These are phyloP conservation scores for Russula sp. DNA, from an alignment of 768 basidiomycete species.

Conservation along the genomic window DNA sequence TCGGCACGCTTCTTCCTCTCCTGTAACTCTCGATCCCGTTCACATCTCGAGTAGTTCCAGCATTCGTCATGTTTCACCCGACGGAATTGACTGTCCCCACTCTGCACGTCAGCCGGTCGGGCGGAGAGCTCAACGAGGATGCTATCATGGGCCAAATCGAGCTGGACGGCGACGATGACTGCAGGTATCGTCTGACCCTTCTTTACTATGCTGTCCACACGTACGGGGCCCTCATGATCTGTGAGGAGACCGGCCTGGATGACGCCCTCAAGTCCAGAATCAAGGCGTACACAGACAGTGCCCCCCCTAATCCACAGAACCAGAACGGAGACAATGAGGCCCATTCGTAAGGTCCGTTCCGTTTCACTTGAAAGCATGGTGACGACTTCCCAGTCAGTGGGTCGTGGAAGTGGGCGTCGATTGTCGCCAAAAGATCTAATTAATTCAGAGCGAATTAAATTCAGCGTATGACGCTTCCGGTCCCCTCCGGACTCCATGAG, in stretches of 20 bases:
- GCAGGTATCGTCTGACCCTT: conserved; percentile 78
- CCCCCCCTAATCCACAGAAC: conserved; percentile 50
- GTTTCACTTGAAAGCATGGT: conserved; percentile 98
- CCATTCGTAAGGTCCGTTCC: conserved; percentile 61
- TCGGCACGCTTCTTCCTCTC: conserved; percentile 82
- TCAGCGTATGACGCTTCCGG: conserved; percentile 83
- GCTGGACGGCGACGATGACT: conserved; percentile 67
- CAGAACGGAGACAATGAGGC: conserved; percentile 75
- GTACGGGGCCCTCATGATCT: conserved; percentile 37
- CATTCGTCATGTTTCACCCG: conserved; percentile 50
- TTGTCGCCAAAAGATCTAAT: conserved; percentile 74
- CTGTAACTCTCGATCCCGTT: conserved; percentile 65
- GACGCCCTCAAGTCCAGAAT: conserved; percentile 86
- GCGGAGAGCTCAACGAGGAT: conserved; percentile 74
- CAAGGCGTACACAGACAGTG: conserved; percentile 66
- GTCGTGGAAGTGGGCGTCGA: conserved; percentile 56
- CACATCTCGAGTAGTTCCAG: conserved; percentile 61
- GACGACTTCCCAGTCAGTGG: conserved; percentile 73
- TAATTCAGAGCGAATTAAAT: conserved; percentile 83
- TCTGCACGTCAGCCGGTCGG: conserved; percentile 52
- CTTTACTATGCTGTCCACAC: conserved; percentile 44
- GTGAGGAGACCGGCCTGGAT: conserved; percentile 57
- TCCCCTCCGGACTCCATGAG: conserved; percentile 79
- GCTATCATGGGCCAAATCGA: conserved; percentile 51
- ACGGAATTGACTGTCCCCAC: conserved; percentile 58